Base-by-base conservation (phyloP, 2,329 filamentous ascomycete genomes). In the Zalaria sp. region DNA sequence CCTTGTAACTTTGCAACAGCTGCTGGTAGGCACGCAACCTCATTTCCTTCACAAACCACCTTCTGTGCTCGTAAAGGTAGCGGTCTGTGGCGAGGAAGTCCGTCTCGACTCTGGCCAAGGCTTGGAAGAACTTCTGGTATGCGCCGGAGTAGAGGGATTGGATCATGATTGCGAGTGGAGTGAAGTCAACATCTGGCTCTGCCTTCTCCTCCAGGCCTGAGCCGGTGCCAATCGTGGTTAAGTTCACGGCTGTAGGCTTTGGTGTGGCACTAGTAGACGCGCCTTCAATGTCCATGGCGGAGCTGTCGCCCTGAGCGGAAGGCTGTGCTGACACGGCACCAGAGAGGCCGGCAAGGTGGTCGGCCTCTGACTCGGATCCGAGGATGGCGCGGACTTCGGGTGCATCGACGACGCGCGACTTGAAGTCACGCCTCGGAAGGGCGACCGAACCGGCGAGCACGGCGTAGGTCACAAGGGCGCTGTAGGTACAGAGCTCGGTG, bases 41-140 rank as follows among this genome's bases (percentile, higher is more conserved):
- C 91, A 98, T 98, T 72, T 98, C 91, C 40, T 91, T 83, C 53
- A 98, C 89, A 61, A 91, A 96, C 89, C 91, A 98, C 57, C 79
- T 80, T 62, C 85, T 84, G 69, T 98, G 91, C 71, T 98, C 91
- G 58, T 87, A 82, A 43, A 98, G 74, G 65, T 96, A 94, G 45
- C 91, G 83, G 59, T 98, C 91, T 60, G 91, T 85, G 51, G 79
- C 87, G 50, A 98, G 72, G 71, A 98, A 98, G 55, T 81, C 80
- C 63, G 93, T 86, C 68, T 98, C 91, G 1, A 96, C 91, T 7
- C 79, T 74, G 25, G 84, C 88, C 27, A 98, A 73, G 4, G 88
- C 84, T 51, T 80, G 74, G 71, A 98, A 98, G 71, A 96, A 96
- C 41, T 77, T 79, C 64, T 85, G 83, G 71, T 98, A 98, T 65